Percentiles rank a stretch among this genome's conserved stretches.
Conservation (phyloP, 495 filamentous ascomycete species). For the Penicillium taxi region DNA sequence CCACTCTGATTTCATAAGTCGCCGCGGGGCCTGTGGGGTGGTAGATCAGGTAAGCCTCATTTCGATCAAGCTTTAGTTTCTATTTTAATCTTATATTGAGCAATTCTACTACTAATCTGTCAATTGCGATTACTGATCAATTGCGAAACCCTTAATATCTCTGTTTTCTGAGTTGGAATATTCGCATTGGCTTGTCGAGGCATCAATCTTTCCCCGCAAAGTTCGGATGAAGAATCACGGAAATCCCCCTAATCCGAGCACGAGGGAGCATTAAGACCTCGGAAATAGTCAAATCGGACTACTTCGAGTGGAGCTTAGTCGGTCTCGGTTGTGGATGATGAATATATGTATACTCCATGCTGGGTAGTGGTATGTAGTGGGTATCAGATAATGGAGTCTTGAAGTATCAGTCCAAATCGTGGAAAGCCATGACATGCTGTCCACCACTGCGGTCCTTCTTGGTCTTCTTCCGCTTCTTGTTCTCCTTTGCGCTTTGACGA, state of each 20-base stretch:
- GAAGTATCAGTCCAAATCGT: conserved; percentile 51
- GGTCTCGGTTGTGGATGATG: too few relatives aligned
- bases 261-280: conserved; percentile 11
- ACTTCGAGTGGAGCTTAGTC: conserved; percentile 1
- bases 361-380: conserved; percentile 11
- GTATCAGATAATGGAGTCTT: conserved; percentile 20
- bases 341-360: background rate
- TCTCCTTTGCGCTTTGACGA: conserved; percentile 29
- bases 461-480: conserved; percentile 50
- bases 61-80: too few relatives aligned
- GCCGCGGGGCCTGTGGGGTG: too few relatives aligned
- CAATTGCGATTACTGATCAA: too few relatives aligned
- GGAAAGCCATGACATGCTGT: conserved; percentile 55
- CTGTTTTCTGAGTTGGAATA: too few relatives aligned
- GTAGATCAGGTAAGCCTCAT: too few relatives aligned
- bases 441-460: conserved; percentile 44
- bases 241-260: conserved; percentile 15
- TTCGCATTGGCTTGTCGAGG: too few relatives aligned
- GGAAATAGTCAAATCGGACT: conserved; percentile 9
- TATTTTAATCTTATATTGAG: too few relatives aligned
- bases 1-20: too few relatives aligned
- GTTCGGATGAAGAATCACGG: background rate
- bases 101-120: too few relatives aligned
- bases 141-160: too few relatives aligned
- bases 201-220: too few relatives aligned